Evolutionary conservation across 768 basidiomycete species (phyloP).

Genomic region (Leccinellum luteum): DNA sequence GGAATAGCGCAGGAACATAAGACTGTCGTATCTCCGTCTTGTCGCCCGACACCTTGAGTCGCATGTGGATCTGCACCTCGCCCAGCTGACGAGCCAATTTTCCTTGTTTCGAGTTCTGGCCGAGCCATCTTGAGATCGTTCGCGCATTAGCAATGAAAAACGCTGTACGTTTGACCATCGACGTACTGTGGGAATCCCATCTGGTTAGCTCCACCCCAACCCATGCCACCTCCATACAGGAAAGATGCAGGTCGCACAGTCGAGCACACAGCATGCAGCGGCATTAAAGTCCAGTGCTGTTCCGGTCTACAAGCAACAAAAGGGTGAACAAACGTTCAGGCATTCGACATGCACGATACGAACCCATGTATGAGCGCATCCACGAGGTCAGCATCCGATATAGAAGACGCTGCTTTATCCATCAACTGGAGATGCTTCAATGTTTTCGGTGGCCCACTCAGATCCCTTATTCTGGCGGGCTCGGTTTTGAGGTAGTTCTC

Average conservation of each 20-base stretch:
- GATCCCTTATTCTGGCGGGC: slow-evolving; percentile 57
- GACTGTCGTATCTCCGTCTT: slow-evolving; percentile 86
- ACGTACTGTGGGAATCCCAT: slow-evolving; percentile 85
- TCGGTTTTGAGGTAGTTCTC: slow-evolving; percentile 93
- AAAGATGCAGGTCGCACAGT: slow-evolving; percentile 84
- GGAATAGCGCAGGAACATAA: slow-evolving; percentile 87
- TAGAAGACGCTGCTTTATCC: slow-evolving; percentile 85
- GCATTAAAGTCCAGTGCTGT: slow-evolving; percentile 96
- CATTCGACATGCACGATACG: background rate
- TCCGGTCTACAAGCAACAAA: slow-evolving; percentile 57
- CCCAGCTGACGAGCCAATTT: slow-evolving; percentile 78
- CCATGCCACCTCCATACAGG: slow-evolving; percentile 69
- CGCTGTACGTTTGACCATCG: background rate
- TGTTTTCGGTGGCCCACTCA: slow-evolving; percentile 59
- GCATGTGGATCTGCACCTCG: slow-evolving; percentile 95
- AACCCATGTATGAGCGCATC: slow-evolving; percentile 94
- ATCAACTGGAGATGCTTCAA: slow-evolving; percentile 78
- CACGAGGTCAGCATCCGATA: slow-evolving; percentile 93
- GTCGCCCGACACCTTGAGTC: slow-evolving; percentile 89
- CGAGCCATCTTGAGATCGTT: slow-evolving; percentile 73
- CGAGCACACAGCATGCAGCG: slow-evolving; percentile 87
- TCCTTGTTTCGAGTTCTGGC: slow-evolving; percentile 91
- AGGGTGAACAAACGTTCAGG: background rate
- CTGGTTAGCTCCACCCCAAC: slow-evolving; percentile 63
- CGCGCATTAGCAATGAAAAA: background rate